These are phyloP conservation scores for Sphaceloma murrayae DNA, from an alignment of 2,329 filamentous ascomycete genomes.

Conservation along the genomic window DNA sequence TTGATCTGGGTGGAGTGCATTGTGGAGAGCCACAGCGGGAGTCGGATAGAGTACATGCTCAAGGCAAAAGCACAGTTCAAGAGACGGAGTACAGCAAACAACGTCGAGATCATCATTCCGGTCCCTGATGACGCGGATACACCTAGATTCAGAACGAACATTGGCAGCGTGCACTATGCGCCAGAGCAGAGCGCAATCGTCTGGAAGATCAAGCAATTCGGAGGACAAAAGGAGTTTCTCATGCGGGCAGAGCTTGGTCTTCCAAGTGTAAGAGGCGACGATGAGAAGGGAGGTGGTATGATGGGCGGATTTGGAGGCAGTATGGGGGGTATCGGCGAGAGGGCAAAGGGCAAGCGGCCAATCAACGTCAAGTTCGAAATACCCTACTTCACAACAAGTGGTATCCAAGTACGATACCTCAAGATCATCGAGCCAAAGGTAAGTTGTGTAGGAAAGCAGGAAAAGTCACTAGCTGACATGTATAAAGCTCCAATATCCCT, in stretches of 20 bases:
- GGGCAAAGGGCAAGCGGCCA: slow-evolving; percentile 89
- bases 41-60: slow-evolving; percentile 96
- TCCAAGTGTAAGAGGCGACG: slow-evolving; percentile 87
- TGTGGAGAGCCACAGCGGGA: slow-evolving; percentile 90
- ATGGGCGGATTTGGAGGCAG: slow-evolving; percentile 93
- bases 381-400: slow-evolving; percentile 99
- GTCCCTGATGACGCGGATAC: slow-evolving; percentile 96
- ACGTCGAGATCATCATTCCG: slow-evolving; percentile 94
- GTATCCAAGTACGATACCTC: slow-evolving; percentile 94
- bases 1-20: slow-evolving; percentile 98
- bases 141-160: slow-evolving; percentile 92
- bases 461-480: too few species aligned
- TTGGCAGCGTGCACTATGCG: slow-evolving; percentile 93
- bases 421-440: slow-evolving; percentile 99
- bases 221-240: slow-evolving; percentile 94
- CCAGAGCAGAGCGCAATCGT: slow-evolving; percentile 96
- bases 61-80: slow-evolving; percentile 98
- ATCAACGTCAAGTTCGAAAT: slow-evolving; percentile 99
- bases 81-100: slow-evolving; percentile 92
- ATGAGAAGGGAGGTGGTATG: slow-evolving; percentile 94
- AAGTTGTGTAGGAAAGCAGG: slow-evolving; percentile 21
- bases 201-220: slow-evolving; percentile 99
- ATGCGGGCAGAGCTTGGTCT: slow-evolving; percentile 96
- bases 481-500: slow-evolving; percentile 95
- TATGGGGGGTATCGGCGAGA: slow-evolving; percentile 81